A percentile compares a stretch with the other conserved stretches of the same genome.
Conservation (phyloP, 2,329 filamentous ascomycete species). For the Calonectria multiphialidica region DNA sequence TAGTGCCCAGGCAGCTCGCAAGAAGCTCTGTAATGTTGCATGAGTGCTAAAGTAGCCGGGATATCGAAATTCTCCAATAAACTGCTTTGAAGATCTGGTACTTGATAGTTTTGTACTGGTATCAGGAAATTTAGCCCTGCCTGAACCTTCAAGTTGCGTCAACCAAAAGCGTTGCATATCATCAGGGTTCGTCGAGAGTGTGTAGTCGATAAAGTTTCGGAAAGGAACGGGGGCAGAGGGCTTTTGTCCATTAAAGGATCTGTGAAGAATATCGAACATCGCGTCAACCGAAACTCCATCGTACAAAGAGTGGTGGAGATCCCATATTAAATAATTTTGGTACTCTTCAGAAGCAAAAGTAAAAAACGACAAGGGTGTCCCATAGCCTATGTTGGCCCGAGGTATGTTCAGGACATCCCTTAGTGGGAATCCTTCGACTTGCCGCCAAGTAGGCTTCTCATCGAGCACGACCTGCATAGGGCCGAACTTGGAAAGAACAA, state of each 20-base stretch:
- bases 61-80: background rate
- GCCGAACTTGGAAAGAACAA: background rate
- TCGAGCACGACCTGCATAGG: background rate
- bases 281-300: background rate
- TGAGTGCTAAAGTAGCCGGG: background rate
- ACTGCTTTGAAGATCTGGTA: background rate
- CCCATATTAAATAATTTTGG: background rate
- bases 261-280: background rate
- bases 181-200: background rate
- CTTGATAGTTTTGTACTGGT: background rate
- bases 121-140: background rate
- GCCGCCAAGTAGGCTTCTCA: background rate
- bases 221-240: background rate
- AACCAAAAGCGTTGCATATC: slow-evolving; percentile 2
- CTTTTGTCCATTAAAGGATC: background rate
- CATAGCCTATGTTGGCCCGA: background rate
- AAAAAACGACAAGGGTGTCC: slow-evolving; percentile 1
- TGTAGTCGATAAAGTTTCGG: slow-evolving; percentile 5
- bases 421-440: slow-evolving; percentile 3
- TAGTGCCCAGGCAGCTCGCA: slow-evolving; percentile 5
- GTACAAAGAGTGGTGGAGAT: slow-evolving; percentile 2
- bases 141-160: background rate
- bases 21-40: background rate
- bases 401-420: background rate
- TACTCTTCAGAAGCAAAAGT: background rate